These are phyloP conservation scores for Parsonsia alboflavescens DNA, from an alignment of 257 asterid genomes.

Conservation along the genomic window DNA sequence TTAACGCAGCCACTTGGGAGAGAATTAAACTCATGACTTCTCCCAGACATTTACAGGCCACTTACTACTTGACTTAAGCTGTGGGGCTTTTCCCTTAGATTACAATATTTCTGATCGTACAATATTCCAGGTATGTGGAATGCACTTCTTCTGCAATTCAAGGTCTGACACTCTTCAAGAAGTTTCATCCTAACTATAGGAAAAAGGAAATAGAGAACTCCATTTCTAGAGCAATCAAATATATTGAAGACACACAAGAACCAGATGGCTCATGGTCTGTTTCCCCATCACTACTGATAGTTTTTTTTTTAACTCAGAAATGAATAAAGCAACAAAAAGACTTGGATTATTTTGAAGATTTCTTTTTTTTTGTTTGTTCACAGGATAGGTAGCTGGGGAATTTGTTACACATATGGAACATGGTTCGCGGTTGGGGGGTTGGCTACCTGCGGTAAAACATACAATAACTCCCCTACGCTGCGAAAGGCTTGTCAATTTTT, in stretches of 20 bases:
- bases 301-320: too few species aligned
- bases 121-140: constrained; percentile 39
- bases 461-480: constrained; percentile 18
- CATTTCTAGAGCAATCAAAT: constrained; percentile 31
- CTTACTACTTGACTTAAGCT: too few species aligned
- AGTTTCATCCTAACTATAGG: constrained; percentile 33
- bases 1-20: too few species aligned
- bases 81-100: too few species aligned
- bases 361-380: not conserved
- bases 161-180: constrained; percentile 35
- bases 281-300: not conserved
- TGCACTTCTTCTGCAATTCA: constrained; percentile 57
- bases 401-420: constrained; percentile 54
- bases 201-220: constrained; percentile 38
- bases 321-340: not conserved
- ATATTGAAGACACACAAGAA: constrained; percentile 35
- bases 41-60: too few species aligned
- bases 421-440: constrained; percentile 49
- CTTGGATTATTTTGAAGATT: not conserved
- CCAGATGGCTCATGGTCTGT: constrained; percentile 53
- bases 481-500: constrained; percentile 42
- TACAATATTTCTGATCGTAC: not conserved
- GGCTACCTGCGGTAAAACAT: constrained; percentile 36
- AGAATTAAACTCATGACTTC: too few species aligned
- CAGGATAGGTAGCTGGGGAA: constrained; percentile 56